Evolutionary conservation across 495 filamentous ascomycete genomes (phyloP).

Genomic region (Emericellopsis terricola): DNA sequence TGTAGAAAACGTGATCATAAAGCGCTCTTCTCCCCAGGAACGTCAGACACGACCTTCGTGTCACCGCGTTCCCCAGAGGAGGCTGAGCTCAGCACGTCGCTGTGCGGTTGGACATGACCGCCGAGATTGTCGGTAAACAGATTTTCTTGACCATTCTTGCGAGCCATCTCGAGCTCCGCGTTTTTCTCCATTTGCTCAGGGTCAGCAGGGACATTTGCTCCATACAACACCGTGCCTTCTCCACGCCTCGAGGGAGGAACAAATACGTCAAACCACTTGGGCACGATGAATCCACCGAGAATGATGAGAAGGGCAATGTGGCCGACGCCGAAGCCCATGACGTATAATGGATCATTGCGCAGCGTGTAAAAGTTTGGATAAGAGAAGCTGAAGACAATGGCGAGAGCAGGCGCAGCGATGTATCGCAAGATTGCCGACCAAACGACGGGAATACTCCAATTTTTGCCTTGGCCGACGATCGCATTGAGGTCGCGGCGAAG

Average conservation of each 20-base stretch:
- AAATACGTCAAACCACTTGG: constrained; percentile 18
- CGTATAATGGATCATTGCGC: constrained; percentile 20
- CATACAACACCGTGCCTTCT: constrained; percentile 8
- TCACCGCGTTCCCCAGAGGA: too few species aligned
- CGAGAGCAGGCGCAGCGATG: constrained; percentile 17
- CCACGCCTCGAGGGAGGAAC: constrained; percentile 11
- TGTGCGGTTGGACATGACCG: too few species aligned
- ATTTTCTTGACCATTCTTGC: background rate
- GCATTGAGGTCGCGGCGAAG: constrained; percentile 5
- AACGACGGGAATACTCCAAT: constrained; percentile 21
- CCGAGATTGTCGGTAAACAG: too few species aligned
- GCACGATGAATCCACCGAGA: constrained; percentile 15
- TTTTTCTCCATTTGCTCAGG: background rate
- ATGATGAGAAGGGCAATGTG: constrained; percentile 13
- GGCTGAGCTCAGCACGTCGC: too few species aligned
- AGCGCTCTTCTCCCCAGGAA: too few species aligned
- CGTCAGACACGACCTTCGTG: too few species aligned
- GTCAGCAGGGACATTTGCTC: background rate
- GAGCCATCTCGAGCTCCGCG: background rate
- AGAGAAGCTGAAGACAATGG: constrained; percentile 22
- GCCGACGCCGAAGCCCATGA: constrained; percentile 18
- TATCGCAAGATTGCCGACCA: constrained; percentile 18
- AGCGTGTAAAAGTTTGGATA: constrained; percentile 19
- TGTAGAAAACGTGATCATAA: too few species aligned
- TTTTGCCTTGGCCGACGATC: constrained; percentile 9